A percentile compares a stretch with the other conserved stretches of the same genome.
Conservation (phyloP, 1,139 yeast species). For the Taiozyma sp. region DNA sequence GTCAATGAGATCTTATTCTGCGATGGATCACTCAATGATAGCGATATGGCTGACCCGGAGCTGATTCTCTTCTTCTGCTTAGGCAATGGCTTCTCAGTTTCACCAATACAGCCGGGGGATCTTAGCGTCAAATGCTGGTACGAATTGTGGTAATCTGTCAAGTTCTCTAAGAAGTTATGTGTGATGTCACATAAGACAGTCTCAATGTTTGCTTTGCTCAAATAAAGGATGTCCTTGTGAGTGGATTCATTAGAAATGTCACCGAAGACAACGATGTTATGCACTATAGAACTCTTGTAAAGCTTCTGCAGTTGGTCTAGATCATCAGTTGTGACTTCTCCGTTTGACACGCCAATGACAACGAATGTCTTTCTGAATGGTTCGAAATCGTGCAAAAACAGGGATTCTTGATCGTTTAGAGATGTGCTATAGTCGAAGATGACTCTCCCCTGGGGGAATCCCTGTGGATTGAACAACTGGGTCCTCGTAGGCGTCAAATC, state of each 20-base stretch:
- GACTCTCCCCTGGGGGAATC: constrained; percentile 73
- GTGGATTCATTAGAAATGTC: background rate
- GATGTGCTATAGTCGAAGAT: constrained; percentile 50
- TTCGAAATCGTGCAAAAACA: constrained; percentile 81
- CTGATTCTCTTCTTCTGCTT: constrained; percentile 21
- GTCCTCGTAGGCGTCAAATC: constrained; percentile 69
- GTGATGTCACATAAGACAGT: constrained; percentile 73
- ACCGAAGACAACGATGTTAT: constrained; percentile 59
- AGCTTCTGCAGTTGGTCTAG: constrained; percentile 34
- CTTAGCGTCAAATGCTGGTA: constrained; percentile 67
- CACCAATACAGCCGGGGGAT: constrained; percentile 63
- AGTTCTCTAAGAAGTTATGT: constrained; percentile 53
- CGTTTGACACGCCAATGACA: constrained; percentile 51
- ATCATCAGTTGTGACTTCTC: constrained; percentile 28
- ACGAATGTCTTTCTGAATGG: constrained; percentile 77
- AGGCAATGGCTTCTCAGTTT: constrained; percentile 13
- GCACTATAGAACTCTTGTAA: constrained; percentile 61
- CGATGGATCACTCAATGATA: constrained; percentile 26
- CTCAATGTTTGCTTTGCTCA: constrained; percentile 38
- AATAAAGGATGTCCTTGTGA: constrained; percentile 16
- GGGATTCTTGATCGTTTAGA: constrained; percentile 49
- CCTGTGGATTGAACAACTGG: constrained; percentile 73
- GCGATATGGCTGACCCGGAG: constrained; percentile 18
- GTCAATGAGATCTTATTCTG: constrained; percentile 23
- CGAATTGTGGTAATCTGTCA: constrained; percentile 67